A percentile compares a stretch with the other conserved stretches of the same genome.
Evolutionary conservation across 129 eudicot species (phyloP).

Genomic region (Lactuca sativa): DNA sequence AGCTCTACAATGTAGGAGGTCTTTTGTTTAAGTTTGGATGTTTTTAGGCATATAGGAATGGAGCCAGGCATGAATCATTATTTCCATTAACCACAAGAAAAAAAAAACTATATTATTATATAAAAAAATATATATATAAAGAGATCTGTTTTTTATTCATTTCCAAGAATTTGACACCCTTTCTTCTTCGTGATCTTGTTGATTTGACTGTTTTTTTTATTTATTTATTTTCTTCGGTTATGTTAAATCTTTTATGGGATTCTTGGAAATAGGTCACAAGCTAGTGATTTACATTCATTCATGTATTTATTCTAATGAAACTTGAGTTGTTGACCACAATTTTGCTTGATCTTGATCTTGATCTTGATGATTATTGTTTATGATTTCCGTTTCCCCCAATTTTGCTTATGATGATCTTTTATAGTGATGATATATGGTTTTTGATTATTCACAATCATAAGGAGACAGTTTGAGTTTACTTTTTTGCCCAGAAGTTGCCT

Average conservation of each 20-base stretch:
- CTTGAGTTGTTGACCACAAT: not conserved
- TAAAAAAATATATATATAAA: not conserved
- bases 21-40: slow-evolving; percentile 2
- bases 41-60: slow-evolving; percentile 19
- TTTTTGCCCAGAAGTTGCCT: not conserved
- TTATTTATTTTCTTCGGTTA: not conserved
- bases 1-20: slow-evolving; percentile 19
- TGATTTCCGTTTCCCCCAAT: not conserved
- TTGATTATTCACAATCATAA: not conserved
- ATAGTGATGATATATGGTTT: not conserved
- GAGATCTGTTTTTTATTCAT: not conserved
- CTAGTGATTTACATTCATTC: slow-evolving; percentile 5
- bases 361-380: not conserved
- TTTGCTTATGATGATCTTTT: not conserved
- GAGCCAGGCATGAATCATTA: slow-evolving; percentile 21
- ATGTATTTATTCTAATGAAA: not conserved
- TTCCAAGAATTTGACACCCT: slow-evolving; percentile 2
- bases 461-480: not conserved
- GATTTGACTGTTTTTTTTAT: not conserved
- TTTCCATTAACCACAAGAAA: slow-evolving; percentile 10
- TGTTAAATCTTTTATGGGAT: not conserved
- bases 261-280: not conserved
- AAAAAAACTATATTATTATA: slow-evolving; percentile 2
- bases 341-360: not conserved
- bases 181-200: not conserved